Conservation (phyloP, 2,329 filamentous ascomycete species). For the Neurospora crassa region DNA sequence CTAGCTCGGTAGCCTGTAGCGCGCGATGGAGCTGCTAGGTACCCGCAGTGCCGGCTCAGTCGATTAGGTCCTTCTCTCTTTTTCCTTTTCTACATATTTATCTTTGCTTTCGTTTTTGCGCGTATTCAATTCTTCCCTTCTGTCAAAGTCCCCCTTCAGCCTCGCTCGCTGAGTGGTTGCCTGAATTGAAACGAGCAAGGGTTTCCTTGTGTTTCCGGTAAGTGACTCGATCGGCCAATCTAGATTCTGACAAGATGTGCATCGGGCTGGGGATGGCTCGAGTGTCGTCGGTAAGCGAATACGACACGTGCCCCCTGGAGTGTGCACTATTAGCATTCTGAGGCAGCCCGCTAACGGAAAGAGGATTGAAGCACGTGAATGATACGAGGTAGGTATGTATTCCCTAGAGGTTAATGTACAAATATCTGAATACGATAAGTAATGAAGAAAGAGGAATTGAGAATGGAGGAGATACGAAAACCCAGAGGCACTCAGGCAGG, state of each 20-base stretch:
- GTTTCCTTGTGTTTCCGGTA: background rate
- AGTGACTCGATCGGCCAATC: too few relatives aligned
- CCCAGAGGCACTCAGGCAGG: too few relatives aligned
- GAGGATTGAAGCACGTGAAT: background rate
- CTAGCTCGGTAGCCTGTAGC: too few relatives aligned
- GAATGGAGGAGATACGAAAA: background rate
- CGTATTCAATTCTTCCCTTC: too few relatives aligned
- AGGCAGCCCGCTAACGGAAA: background rate
- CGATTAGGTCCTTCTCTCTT: background rate
- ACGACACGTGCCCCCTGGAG: background rate
- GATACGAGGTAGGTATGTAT: background rate
- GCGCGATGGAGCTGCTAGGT: too few relatives aligned
- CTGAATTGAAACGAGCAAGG: background rate
- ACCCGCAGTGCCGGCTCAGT: too few relatives aligned
- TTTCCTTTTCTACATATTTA: too few relatives aligned
- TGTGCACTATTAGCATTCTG: background rate
- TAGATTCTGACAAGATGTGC: background rate
- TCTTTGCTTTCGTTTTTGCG: background rate
- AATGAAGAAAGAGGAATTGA: background rate
- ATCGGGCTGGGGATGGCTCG: background rate
- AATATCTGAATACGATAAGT: background rate
- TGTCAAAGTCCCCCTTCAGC: background rate
- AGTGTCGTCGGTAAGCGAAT: background rate
- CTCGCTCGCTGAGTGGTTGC: background rate
- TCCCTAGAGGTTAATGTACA: background rate